Conservation (phyloP, 108 stramenopile species). For the Schizochytrium sp. region DNA sequence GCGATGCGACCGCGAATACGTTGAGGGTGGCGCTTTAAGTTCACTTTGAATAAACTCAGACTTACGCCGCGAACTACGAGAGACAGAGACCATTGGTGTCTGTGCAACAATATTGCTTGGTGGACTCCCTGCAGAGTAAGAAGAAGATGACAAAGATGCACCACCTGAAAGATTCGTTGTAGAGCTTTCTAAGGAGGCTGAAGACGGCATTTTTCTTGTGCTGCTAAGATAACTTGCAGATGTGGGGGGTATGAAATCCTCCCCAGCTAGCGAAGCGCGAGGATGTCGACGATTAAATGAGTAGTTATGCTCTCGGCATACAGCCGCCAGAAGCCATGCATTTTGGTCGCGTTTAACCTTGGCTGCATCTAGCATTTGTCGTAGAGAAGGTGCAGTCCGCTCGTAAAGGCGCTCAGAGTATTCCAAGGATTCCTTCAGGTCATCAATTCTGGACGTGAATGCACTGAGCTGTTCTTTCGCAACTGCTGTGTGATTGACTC, state of each 20-base stretch:
- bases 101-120: no score
- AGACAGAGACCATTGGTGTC: neutral
- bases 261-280: no score
- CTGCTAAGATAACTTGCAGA: neutral
- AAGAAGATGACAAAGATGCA: no score
- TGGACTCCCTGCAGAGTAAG: no score
- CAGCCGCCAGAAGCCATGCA: constrained; percentile 15
- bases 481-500: no score
- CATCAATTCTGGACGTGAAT: neutral
- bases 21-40: neutral
- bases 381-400: neutral
- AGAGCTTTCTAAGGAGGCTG: neutral
- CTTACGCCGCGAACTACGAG: neutral
- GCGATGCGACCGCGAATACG: neutral
- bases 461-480: neutral
- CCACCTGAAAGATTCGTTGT: no score
- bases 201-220: neutral
- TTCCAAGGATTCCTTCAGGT: constrained; percentile 20
- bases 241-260: neutral
- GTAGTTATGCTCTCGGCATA: neutral
- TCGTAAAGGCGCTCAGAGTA: constrained; percentile 47
- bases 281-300: neutral
- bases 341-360: constrained; percentile 9
- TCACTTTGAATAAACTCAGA: neutral
- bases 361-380: neutral